Conservation (phyloP, 2,329 filamentous ascomycete species). For the Aspergillus niger region DNA sequence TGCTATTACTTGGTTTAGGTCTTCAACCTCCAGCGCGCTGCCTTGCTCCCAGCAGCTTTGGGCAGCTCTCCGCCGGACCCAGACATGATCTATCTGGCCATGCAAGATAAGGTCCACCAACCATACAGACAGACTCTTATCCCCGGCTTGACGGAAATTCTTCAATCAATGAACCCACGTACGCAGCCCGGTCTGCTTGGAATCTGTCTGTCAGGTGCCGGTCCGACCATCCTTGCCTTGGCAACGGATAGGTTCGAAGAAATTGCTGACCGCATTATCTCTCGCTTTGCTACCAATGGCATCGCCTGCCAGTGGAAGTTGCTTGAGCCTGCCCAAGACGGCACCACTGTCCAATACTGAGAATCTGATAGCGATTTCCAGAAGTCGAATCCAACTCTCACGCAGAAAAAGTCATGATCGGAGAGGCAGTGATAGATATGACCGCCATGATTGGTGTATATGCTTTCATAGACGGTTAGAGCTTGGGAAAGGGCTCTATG, state of each 20-base stretch:
- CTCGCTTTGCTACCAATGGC: conserved; percentile 63
- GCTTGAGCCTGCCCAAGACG: conserved; percentile 78
- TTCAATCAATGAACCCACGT: conserved; percentile 85
- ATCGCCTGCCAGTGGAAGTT: conserved; percentile 86
- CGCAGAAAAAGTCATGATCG: neutral
- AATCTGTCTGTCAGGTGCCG: conserved; percentile 92
- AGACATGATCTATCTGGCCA: conserved; percentile 92
- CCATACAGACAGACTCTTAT: conserved; percentile 91
- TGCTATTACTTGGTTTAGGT: conserved; percentile 34
- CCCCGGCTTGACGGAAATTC: conserved; percentile 85
- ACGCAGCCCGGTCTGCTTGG: conserved; percentile 86
- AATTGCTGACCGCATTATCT: conserved; percentile 79
- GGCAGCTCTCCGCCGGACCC: conserved; percentile 88
- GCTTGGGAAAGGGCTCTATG: neutral
- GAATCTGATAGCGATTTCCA: neutral
- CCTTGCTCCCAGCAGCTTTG: conserved; percentile 83
- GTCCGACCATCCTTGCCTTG: conserved; percentile 89
- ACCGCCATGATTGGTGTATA: neutral
- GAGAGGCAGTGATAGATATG: neutral
- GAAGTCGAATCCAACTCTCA: no score
- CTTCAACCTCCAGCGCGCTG: conserved; percentile 94
- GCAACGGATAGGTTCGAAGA: conserved; percentile 86
- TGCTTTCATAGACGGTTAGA: neutral
- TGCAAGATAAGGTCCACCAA: conserved; percentile 99
- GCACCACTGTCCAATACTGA: conserved; percentile 40